Conservation (phyloP, 2,329 filamentous ascomycete species). For the Orbilia blumenaviensis region DNA sequence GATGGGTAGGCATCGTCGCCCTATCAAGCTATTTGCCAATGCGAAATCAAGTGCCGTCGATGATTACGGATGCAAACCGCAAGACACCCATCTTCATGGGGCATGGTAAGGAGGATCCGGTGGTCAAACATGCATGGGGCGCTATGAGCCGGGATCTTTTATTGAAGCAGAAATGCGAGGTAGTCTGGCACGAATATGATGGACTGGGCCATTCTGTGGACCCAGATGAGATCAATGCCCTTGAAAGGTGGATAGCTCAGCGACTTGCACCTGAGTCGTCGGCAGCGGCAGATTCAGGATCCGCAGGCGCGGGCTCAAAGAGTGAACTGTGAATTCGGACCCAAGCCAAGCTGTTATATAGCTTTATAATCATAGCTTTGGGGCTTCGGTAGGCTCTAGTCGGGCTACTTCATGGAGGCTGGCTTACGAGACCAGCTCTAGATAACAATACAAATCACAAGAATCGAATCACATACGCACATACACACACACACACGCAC, state of each 20-base stretch:
- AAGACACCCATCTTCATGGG: conserved; percentile 87
- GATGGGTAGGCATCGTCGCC: conserved; percentile 75
- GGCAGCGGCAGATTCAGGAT: too few species aligned
- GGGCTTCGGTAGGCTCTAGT: too few species aligned
- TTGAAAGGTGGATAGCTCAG: conserved; percentile 72
- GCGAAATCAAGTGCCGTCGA: conserved; percentile 70
- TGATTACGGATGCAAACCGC: conserved; percentile 71
- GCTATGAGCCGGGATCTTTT: conserved; percentile 73
- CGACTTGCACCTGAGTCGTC: conserved; percentile 63
- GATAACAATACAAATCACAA: too few species aligned
- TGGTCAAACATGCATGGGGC: conserved; percentile 77
- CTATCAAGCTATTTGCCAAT: conserved; percentile 84
- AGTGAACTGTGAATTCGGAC: conserved; percentile 15
- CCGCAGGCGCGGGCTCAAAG: conserved; percentile 7
- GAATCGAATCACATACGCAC: too few species aligned
- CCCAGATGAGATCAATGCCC: conserved; percentile 79
- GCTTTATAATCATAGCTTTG: too few species aligned
- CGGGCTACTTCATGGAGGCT: too few species aligned
- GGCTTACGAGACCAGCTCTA: too few species aligned
- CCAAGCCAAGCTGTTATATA: too few species aligned
- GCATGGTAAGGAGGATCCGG: conserved; percentile 79
- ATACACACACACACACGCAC: too few species aligned
- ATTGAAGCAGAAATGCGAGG: conserved; percentile 73
- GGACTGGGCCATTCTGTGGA: conserved; percentile 79
- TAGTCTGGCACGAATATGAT: conserved; percentile 80